Base-by-base conservation (phyloP, 2,329 filamentous ascomycete species). In the Diplodia intermedia region DNA sequence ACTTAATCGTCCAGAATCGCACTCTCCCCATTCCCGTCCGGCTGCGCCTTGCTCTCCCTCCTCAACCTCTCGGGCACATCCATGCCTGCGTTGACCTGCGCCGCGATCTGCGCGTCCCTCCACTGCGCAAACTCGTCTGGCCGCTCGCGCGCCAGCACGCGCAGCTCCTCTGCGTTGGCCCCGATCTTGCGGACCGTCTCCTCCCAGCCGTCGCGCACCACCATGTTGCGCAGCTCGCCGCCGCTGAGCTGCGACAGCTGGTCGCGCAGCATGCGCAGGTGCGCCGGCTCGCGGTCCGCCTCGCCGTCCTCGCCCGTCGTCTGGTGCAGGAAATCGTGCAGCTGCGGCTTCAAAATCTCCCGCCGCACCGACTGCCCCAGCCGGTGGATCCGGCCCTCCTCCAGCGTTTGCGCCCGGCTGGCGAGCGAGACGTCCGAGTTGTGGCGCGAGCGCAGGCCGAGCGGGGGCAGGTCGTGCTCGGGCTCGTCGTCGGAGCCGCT, bases 371-470 rank as follows among this genome's bases (percentile, higher is more conserved):
- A 84, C 73, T 91, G 89, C 36, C 89, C 88, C 47, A 91, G 84
- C 31, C 89, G 87, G 73, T 91, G 89, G 72, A 91, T 85, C 38
- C 86, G 86, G 38, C 89, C 90, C 84, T 92, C 90, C 80, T 92
- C 90, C 55, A 88, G 84, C 0, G 86, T 85, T 69, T 90, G 85
- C 26, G 86, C 87, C 62, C 87, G 87, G 3, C 87, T 86, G 54
- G 89, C 88, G 11, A 91, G 83, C 2, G 86, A 89, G n/a, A 90
- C 89, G 72, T 91, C 88, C 1, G 87, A 90, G 72, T 86, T 86
- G 70, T 87, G 85, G 36, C 89, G 84, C 1, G 86, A 86, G 60
- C 87, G 81, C 26, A 86, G 77, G 61, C 82, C 78, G 63, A 65
- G 60, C 40, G 78, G 80, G 23, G 76, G 72, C 52, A 73, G 79